Percentiles rank a stretch among this genome's conserved stretches.
Conservation (phyloP, 495 filamentous ascomycete species). For the Penicillium mononematosum region DNA sequence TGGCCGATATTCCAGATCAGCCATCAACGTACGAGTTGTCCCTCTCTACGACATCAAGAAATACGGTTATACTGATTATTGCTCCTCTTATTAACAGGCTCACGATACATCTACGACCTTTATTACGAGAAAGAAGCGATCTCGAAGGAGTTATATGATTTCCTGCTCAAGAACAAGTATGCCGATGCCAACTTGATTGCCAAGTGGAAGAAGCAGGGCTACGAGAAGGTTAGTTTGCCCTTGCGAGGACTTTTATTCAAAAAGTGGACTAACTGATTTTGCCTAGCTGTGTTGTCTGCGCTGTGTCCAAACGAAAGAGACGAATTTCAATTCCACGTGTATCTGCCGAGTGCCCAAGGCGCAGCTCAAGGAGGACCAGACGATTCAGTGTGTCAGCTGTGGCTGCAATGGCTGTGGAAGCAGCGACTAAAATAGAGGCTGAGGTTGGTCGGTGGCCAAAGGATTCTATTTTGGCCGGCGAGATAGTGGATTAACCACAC, state of each 20-base stretch:
- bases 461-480: not conserved
- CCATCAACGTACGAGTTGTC: conserved; percentile 72
- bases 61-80: not conserved
- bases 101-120: conserved; percentile 92
- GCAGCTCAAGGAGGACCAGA: conserved; percentile 85
- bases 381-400: conserved; percentile 92
- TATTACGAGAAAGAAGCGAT: conserved; percentile 99
- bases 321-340: conserved; percentile 96
- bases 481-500: not conserved
- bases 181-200: conserved; percentile 93
- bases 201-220: conserved; percentile 99
- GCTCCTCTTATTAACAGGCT: conserved; percentile 42
- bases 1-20: conserved; percentile 98
- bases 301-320: conserved; percentile 98
- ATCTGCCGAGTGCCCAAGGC: conserved; percentile 95
- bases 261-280: conserved; percentile 17
- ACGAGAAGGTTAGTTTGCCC: conserved; percentile 74
- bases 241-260: not conserved
- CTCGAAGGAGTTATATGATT: conserved; percentile 86
- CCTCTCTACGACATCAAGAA: not conserved
- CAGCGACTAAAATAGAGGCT: conserved; percentile 57
- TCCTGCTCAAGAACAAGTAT: conserved; percentile 94
- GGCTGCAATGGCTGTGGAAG: conserved; percentile 90
- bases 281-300: conserved; percentile 85
- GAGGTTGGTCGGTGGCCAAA: not conserved